These are phyloP conservation scores for Marasmius fiardii DNA, from an alignment of 1,284 basidiomycete genomes.

Conservation along the genomic window DNA sequence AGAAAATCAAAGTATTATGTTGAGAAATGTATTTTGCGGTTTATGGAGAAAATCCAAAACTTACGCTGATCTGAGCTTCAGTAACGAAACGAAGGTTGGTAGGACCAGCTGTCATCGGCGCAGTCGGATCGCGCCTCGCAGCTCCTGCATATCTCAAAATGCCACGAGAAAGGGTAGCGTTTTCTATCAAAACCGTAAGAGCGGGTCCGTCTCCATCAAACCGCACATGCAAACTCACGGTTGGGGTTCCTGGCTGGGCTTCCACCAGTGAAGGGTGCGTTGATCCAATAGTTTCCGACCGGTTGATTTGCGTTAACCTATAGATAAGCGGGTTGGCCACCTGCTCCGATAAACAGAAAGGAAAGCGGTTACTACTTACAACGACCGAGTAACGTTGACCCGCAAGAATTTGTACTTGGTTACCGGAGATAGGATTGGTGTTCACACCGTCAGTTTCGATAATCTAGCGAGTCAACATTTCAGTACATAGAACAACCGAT, in stretches of 20 bases:
- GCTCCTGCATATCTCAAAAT: conserved; percentile 31
- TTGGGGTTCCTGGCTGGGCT: conserved; percentile 7
- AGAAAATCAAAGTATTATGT: not conserved
- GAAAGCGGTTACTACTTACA: conserved; percentile 23
- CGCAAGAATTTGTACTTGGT: conserved; percentile 22
- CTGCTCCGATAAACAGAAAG: not conserved
- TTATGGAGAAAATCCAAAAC: not conserved
- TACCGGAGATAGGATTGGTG: conserved; percentile 23
- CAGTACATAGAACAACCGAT: too few species aligned
- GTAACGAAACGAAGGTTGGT: too few species aligned
- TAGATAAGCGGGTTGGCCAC: not conserved
- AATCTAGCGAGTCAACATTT: too few species aligned
- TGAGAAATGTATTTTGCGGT: too few species aligned
- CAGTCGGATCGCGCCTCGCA: conserved; percentile 25
- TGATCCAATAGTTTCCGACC: conserved; percentile 29
- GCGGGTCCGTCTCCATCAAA: too few species aligned
- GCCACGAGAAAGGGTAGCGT: conserved; percentile 23
- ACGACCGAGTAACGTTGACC: conserved; percentile 22
- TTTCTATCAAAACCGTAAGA: not conserved
- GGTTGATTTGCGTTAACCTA: conserved; percentile 23
- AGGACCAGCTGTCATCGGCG: conserved; percentile 3
- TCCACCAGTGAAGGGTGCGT: conserved; percentile 9
- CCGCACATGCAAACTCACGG: conserved; percentile 6
- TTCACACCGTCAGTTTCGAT: conserved; percentile 29
- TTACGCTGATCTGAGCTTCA: not conserved